These are phyloP conservation scores for Trypanosoma mega DNA, from an alignment of 208 protist genomes.

Conservation along the genomic window DNA sequence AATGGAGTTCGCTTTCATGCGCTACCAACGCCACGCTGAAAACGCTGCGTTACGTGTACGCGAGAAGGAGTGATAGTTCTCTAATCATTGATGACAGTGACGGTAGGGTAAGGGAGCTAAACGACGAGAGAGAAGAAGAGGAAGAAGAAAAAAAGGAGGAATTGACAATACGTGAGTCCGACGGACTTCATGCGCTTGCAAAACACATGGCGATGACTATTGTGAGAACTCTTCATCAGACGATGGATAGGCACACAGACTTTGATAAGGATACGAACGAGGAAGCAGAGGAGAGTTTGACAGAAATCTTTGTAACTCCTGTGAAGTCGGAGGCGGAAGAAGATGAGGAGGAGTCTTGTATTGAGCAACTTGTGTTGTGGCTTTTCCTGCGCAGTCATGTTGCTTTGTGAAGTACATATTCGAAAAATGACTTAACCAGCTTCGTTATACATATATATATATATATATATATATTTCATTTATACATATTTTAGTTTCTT, in stretches of 20 bases:
- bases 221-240: background rate
- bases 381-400: constrained; percentile 12
- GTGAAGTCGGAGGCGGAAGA: background rate
- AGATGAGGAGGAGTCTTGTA: constrained; percentile 11
- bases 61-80: background rate
- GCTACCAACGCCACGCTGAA: background rate
- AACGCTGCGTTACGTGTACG: background rate
- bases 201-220: background rate
- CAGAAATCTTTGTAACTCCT: too few relatives aligned
- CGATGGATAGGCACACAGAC: too few relatives aligned
- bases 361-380: constrained; percentile 29
- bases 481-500: background rate
- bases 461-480: background rate
- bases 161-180: too few relatives aligned
- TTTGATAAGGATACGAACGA: background rate
- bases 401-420: background rate
- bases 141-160: too few relatives aligned
- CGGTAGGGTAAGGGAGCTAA: too few relatives aligned
- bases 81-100: too few relatives aligned
- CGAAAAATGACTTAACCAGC: too few relatives aligned
- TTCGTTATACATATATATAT: too few relatives aligned
- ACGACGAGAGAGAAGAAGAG: too few relatives aligned
- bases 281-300: background rate
- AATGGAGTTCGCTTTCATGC: background rate
- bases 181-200: background rate